Evolutionary conservation across 345 rosid species (phyloP), one percentile per base, ranked within the genome.

Genomic region (Eucalyptus brandiana): DNA sequence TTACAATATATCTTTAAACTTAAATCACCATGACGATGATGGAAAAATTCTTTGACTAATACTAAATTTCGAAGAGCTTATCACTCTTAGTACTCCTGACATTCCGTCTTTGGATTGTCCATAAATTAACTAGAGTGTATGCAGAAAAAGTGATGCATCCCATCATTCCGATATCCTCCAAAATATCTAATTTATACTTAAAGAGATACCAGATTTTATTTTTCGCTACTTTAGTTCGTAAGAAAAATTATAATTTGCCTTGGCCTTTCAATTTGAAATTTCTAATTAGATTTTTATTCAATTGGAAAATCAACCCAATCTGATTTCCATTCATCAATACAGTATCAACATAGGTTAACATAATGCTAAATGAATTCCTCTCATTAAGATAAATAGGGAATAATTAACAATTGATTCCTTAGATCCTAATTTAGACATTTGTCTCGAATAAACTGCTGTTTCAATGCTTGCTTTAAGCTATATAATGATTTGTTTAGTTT

Each of bases 231-330:
- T 65, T 8, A 16, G 2, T n/a, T 15, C 1, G 2, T 15, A 65
- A 65, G 11, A 65, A n/a, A 65, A 0, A 2, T 65, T n/a, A 15
- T 2, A 7, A n/a, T 15, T 65, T 65, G 0, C 21, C 21, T 2
- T 1, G 40, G 3, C 5, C 40, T n/a, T n/a, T 65, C 21, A 65
- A n/a, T n/a, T 65, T 65, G 18, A 14, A 65, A 4, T 65, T 65
- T 8, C 37, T 65, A n/a, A 15, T 15, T 13, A 65, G 9, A 7
- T n/a, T 7, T 65, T 65, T 10, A 15, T n/a, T n/a, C 19, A 14
- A 65, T n/a, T n/a, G 40, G 76, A 15, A 65, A 15, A n/a, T 65
- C 18, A n/a, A 65, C 37, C 21, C 37, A 7, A 15, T 65, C 6
- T 3, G 10, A n/a, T 65, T n/a, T 65, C 76, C 21, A 16, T 14